Percentiles rank a stretch among this genome's conserved stretches.
Evolutionary conservation across 352 stramenopile species (phyloP).

Genomic region (Phytopythium litorale): DNA sequence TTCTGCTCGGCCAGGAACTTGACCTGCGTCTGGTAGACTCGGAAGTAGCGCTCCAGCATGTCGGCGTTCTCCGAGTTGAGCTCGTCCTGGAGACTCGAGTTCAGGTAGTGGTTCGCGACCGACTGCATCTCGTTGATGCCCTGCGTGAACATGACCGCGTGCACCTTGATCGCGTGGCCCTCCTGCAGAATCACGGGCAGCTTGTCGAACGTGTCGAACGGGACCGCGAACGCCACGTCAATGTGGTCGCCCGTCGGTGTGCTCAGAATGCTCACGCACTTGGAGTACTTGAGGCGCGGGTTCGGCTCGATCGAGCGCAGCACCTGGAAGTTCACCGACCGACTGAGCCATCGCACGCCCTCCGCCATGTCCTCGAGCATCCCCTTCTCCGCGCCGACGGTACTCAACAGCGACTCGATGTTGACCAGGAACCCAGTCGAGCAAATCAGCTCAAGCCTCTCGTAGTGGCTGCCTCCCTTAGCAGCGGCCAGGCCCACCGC

Average conservation of each 20-base stretch:
- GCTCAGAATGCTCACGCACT: constrained; percentile 66
- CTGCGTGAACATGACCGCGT: constrained; percentile 85
- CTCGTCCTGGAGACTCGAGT: constrained; percentile 82
- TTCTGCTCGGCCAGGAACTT: constrained; percentile 19
- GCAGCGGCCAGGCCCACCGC: constrained; percentile 59
- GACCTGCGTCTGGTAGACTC: constrained; percentile 70
- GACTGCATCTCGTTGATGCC: constrained; percentile 94
- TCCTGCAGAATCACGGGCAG: constrained; percentile 62
- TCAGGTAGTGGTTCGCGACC: constrained; percentile 83
- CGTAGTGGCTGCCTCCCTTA: constrained; percentile 47
- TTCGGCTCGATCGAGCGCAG: constrained; percentile 48
- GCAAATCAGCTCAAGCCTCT: constrained; percentile 59
- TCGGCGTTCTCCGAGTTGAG: constrained; percentile 78
- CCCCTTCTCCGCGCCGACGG: constrained; percentile 92
- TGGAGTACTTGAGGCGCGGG: constrained; percentile 58
- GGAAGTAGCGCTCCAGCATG: constrained; percentile 69
- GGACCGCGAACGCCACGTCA: constrained; percentile 68
- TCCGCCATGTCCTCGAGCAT: constrained; percentile 94
- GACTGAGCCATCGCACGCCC: constrained; percentile 81
- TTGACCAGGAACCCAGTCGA: constrained; percentile 85
- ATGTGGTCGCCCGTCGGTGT: constrained; percentile 49
- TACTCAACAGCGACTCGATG: constrained; percentile 94
- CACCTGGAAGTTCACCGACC: constrained; percentile 74
- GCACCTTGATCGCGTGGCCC: constrained; percentile 68
- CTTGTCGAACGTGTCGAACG: constrained; percentile 43